phyloP scores from a whole-genome alignment of 495 filamentous ascomycete species.

The Talaromyces nanjingensis region DNA sequence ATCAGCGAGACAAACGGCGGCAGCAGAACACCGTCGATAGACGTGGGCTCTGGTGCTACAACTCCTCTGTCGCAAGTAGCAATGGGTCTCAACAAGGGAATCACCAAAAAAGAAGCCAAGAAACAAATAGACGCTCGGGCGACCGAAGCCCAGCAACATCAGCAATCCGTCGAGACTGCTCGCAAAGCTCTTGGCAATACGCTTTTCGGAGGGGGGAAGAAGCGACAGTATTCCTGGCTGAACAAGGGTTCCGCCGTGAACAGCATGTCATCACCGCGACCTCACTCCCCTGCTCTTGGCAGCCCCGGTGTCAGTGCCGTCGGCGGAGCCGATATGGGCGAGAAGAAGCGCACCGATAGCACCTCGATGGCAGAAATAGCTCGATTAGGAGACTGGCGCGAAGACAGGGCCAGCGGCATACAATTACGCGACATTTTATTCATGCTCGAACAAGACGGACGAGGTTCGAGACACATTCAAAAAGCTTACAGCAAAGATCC shows the following conservation, averaged over 20 bases:
- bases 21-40: constrained; percentile 27
- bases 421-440: constrained; percentile 45
- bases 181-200: constrained; percentile 36
- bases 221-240: constrained; percentile 34
- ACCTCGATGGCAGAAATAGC: constrained; percentile 16
- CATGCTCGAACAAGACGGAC: constrained; percentile 43
- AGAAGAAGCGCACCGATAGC: constrained; percentile 18
- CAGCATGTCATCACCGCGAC: constrained; percentile 35
- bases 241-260: constrained; percentile 30
- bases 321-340: constrained; percentile 24
- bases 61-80: constrained; percentile 22
- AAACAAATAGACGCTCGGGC: constrained; percentile 43
- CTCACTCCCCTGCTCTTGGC: constrained; percentile 26
- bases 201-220: constrained; percentile 40
- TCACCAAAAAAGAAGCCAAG: constrained; percentile 46
- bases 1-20: constrained; percentile 28
- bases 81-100: constrained; percentile 40
- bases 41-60: constrained; percentile 36
- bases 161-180: constrained; percentile 42
- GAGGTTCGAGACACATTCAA: constrained; percentile 37
- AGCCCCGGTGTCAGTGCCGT: neutral
- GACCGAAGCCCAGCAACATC: constrained; percentile 44
- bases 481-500: constrained; percentile 38
- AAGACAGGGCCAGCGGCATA: constrained; percentile 43
- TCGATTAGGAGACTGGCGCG: constrained; percentile 39